Evolutionary conservation across 139 green algal species (phyloP), one percentile per base, ranked within the genome.

Genomic region (Bryopsis sp.): DNA sequence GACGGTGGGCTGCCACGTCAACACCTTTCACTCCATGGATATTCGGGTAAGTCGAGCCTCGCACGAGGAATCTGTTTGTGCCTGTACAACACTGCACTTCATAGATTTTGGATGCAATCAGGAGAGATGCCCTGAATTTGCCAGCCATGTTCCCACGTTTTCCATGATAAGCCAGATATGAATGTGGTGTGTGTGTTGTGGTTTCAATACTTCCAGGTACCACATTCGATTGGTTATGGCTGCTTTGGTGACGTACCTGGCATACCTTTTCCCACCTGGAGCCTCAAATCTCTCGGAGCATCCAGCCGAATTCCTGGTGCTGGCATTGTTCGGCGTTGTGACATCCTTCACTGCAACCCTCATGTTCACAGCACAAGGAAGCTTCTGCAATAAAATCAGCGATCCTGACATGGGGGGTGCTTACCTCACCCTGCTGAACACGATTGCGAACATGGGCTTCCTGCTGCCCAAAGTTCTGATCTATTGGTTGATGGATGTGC

Each of bases 361-460:
- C 26, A 89, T 89, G 81, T 97, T 97, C 81, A 96, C 90, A 7
- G 76, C 84, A 0, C 75, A 93, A 28, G 88, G 90, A 35, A 83
- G 72, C 19, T 90, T 96, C 73, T 96, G 83, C 79, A 96, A 92
- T 71, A 59, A 58, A 39, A 68, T 88, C n/a, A 75, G 47, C 26
- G 80, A 86, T 65, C 80, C 84, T 35, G 61, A 19, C 34, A 90
- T 91, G 82, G 90, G 91, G n/a, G 91, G 91, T 31, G 82, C 89
- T 1, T 97, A 96, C 79, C 80, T 97, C 22, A 97, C 91, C 2
- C 84, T 97, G 58, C 84, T 97, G 33, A 97, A 97, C 82, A 96
- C 91, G 8, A 89, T 96, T 37, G 84, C 89, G 47, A 97, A 97
- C 85, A 82, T 97, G 76, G 91, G 91, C 46, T 78, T 87, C 36